Evolutionary conservation across 2,329 filamentous ascomycete genomes (phyloP).

Genomic region (Tolypocladium amazonense): DNA sequence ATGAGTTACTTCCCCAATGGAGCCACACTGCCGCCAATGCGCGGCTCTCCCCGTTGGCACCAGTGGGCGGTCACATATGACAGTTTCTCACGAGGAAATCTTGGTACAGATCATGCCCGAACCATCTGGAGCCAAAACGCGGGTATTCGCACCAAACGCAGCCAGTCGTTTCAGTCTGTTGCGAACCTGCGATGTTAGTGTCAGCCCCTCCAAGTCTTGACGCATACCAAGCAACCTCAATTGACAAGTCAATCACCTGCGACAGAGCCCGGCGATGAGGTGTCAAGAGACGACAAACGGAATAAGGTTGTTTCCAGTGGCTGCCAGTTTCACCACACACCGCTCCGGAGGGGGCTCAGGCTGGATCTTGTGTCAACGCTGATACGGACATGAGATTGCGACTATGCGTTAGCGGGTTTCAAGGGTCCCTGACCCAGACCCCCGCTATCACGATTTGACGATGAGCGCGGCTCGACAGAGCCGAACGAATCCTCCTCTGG

Average conservation of each 20-base stretch:
- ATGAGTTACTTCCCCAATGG: background rate
- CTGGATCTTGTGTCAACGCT: constrained; percentile 19
- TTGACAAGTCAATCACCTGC: background rate
- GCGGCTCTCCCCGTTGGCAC: background rate
- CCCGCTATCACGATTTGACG: background rate
- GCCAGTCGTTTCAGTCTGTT: background rate
- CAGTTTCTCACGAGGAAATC: background rate
- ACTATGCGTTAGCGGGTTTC: constrained; percentile 42
- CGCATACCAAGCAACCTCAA: background rate
- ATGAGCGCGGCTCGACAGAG: background rate
- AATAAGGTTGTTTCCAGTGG: constrained; percentile 8
- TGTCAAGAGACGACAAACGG: constrained; percentile 1
- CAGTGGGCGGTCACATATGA: background rate
- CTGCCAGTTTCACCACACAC: constrained; percentile 5
- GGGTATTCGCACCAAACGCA: background rate
- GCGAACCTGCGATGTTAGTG: background rate
- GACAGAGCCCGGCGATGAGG: background rate
- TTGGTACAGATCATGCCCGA: background rate
- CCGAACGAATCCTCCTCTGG: background rate
- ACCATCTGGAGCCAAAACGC: background rate
- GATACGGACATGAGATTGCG: constrained; percentile 38
- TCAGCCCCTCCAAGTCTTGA: background rate
- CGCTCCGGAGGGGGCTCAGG: background rate
- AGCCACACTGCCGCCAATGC: background rate
- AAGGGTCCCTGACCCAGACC: constrained; percentile 25